phyloP scores from a whole-genome alignment of 257 asterid genomes.

The Fraxinus quadrangulata region DNA sequence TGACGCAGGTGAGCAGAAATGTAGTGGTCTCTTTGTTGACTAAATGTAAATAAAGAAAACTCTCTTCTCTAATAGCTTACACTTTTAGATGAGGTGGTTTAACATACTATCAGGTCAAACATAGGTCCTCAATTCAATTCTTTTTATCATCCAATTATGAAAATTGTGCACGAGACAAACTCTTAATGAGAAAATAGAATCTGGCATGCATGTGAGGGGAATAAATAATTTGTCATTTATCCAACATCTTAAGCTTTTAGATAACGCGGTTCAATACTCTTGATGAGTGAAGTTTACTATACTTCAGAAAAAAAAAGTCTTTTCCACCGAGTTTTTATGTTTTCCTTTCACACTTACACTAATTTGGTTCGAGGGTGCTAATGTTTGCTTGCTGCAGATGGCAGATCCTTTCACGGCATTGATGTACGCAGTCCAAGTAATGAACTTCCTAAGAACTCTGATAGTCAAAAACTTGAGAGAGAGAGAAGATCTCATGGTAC shows the following conservation, averaged over 20 bases:
- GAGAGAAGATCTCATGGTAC: constrained; percentile 46
- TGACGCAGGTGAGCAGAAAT: constrained; percentile 68
- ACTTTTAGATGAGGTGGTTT: not conserved
- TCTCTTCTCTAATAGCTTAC: too few relatives aligned
- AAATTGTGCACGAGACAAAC: not conserved
- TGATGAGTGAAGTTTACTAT: not conserved
- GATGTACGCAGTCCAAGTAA: constrained; percentile 74
- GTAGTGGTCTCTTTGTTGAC: constrained; percentile 1
- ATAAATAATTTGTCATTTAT: not conserved
- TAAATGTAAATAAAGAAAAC: too few relatives aligned
- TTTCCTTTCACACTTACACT: not conserved
- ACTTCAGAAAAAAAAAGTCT: not conserved
- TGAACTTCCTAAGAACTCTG: constrained; percentile 73
- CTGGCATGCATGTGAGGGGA: not conserved
- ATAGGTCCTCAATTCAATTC: not conserved
- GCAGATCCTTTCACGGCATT: constrained; percentile 74
- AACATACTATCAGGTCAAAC: not conserved
- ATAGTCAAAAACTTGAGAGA: constrained; percentile 50
- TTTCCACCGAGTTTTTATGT: not conserved
- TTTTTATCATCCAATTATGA: not conserved
- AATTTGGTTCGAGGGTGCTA: not conserved
- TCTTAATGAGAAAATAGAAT: not conserved
- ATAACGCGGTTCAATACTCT: too few relatives aligned
- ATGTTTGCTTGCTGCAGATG: constrained; percentile 48
- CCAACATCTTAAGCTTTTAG: not conserved